Percentiles rank a stretch among this genome's conserved stretches.
phyloP scores from a whole-genome alignment of 2,329 filamentous ascomycete species.

The Lachnellula suecica region DNA sequence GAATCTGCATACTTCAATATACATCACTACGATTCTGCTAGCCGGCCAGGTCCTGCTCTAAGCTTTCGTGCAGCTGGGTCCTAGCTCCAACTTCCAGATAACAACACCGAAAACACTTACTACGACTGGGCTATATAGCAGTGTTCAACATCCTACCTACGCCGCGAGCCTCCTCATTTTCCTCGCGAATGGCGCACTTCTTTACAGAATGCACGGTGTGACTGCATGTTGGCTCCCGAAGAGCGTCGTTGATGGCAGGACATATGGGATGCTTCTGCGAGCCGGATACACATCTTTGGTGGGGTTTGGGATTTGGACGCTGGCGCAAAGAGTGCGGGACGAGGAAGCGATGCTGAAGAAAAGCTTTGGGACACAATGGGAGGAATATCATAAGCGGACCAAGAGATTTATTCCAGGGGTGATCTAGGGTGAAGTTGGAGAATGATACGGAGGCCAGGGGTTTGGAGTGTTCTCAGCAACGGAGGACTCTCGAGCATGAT shows the following conservation, averaged over 20 bases:
- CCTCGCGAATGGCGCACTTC: slow-evolving; percentile 30
- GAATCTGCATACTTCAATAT: slow-evolving; percentile 17
- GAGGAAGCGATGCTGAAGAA: slow-evolving; percentile 50
- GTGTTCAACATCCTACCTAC: slow-evolving; percentile 82
- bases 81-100: slow-evolving; percentile 53
- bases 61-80: slow-evolving; percentile 46
- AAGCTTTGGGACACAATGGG: slow-evolving; percentile 48
- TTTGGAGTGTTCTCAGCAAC: too few species aligned
- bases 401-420: slow-evolving; percentile 48
- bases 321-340: slow-evolving; percentile 45
- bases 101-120: slow-evolving; percentile 65
- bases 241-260: slow-evolving; percentile 7
- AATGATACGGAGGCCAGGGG: too few species aligned
- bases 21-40: slow-evolving; percentile 22
- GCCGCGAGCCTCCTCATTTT: slow-evolving; percentile 41
- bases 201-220: slow-evolving; percentile 39
- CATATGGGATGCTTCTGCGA: neutral
- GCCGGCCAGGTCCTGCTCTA: slow-evolving; percentile 32
- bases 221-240: slow-evolving; percentile 39
- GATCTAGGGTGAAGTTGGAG: too few species aligned
- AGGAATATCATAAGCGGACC: slow-evolving; percentile 46
- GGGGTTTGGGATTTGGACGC: slow-evolving; percentile 28
- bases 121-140: slow-evolving; percentile 73
- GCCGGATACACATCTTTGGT: slow-evolving; percentile 12
- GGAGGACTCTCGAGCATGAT: too few species aligned